Evolutionary conservation across 345 rosid species (phyloP), one percentile per base, ranked within the genome.

Genomic region (Streptanthus diversifolius): DNA sequence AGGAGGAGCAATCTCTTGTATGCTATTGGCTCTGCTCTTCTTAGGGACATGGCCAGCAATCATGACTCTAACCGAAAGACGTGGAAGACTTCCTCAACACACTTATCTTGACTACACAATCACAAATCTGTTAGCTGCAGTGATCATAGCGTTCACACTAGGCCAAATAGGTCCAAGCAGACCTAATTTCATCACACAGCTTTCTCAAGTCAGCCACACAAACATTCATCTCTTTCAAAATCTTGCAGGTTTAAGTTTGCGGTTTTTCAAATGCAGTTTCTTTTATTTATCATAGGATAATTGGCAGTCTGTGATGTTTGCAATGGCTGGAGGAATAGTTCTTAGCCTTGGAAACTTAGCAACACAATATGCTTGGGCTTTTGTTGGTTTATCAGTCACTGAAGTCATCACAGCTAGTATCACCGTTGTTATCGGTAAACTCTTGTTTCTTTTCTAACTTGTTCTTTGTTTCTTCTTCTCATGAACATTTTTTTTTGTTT

Each of bases 41-140:
- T 64, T 93, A 82, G 98, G 98, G 8, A 93, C 97, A 76, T 93
- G 97, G 96, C 98, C 97, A 63, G 98, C 93, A 13, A 12, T 93
- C 30, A 68, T 93, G 73, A 87, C 96, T 39, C 86, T 88, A 2
- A 80, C 90, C 8, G 98, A 92, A 72, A 76, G 98, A 68, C 84
- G 93, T 0, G 98, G 96, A 3, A 83, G 96, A 41, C 98, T 87
- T 63, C 96, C 98, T 66, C 98, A 90, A 49, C 96, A 93, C 32
- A 90, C 96, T 73, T 93, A 86, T 73, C 97, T 93, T 30, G 98
- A 93, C 78, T 93, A 87, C 66, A 86, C 98, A 5, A 68, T 89
- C 76, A 87, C 92, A 14, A 93, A 87, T 80, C 82, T 90, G 30
- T 68, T 87, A 72, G 97, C 93, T 52, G 96, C 96, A 13, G 73